These are phyloP conservation scores for Penicillium coprophilum DNA, from an alignment of 495 filamentous ascomycete genomes.

Conservation along the genomic window DNA sequence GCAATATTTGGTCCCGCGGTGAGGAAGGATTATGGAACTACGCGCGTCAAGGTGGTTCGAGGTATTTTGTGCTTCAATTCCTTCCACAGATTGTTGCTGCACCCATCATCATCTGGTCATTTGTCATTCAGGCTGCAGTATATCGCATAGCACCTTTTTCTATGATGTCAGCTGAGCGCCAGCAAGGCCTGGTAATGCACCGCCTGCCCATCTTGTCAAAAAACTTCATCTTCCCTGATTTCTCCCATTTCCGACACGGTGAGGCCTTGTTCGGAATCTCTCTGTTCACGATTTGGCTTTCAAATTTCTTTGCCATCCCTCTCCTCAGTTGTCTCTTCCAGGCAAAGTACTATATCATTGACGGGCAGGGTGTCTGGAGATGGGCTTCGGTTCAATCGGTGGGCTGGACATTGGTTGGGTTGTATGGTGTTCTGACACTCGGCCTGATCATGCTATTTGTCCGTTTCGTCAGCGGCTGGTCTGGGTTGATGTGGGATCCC, in stretches of 20 bases:
- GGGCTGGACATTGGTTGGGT: constrained; percentile 72
- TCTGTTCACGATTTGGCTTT: constrained; percentile 60
- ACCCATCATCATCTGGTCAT: constrained; percentile 69
- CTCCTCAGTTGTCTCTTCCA: constrained; percentile 66
- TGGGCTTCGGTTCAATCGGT: constrained; percentile 77
- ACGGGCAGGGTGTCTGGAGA: constrained; percentile 55
- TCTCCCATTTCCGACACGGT: constrained; percentile 56
- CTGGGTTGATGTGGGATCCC: constrained; percentile 83
- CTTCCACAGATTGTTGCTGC: constrained; percentile 76
- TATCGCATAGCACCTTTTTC: constrained; percentile 77
- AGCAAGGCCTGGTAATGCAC: constrained; percentile 39
- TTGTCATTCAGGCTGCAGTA: constrained; percentile 72
- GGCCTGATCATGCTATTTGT: constrained; percentile 55
- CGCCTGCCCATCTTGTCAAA: constrained; percentile 43
- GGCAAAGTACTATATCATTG: constrained; percentile 48
- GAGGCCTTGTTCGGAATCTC: constrained; percentile 55
- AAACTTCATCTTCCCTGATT: constrained; percentile 59
- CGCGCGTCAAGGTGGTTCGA: constrained; percentile 58
- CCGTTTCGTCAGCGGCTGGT: constrained; percentile 51
- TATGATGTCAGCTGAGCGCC: constrained; percentile 61
- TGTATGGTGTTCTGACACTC: constrained; percentile 66
- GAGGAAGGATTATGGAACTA: constrained; percentile 67
- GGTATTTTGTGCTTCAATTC: constrained; percentile 86
- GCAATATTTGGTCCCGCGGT: constrained; percentile 66
- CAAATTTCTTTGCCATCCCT: constrained; percentile 61